phyloP scores from a whole-genome alignment of 495 filamentous ascomycete species.

The Penicillium mononematosum region DNA sequence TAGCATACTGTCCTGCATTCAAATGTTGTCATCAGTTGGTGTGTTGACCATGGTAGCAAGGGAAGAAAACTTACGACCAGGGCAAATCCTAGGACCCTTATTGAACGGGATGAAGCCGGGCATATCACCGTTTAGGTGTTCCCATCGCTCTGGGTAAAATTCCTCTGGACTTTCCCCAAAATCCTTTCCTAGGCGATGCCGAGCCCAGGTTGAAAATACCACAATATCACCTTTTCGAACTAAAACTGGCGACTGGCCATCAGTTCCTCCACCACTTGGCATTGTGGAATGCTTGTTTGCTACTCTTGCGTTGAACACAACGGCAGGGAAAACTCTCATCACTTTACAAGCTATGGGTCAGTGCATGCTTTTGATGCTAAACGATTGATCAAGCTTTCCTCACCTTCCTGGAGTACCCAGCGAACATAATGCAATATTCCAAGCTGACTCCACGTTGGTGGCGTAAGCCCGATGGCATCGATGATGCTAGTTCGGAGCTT shows the following conservation, averaged over 20 bases:
- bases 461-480: conserved; percentile 9
- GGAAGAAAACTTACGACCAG: conserved; percentile 20
- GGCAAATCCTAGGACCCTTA: conserved; percentile 19
- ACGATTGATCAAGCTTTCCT: background rate
- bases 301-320: background rate
- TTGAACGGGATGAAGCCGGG: conserved; percentile 24
- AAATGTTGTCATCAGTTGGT: background rate
- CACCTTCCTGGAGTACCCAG: conserved; percentile 20
- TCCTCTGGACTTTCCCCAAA: conserved; percentile 14
- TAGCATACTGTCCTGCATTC: conserved; percentile 16
- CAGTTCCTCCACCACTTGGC: conserved; percentile 5
- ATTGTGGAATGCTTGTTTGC: conserved; percentile 10
- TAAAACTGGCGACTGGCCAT: conserved; percentile 8
- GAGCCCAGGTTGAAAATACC: conserved; percentile 17
- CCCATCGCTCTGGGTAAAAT: conserved; percentile 24
- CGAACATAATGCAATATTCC: conserved; percentile 17
- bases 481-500: conserved; percentile 20
- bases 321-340: conserved; percentile 1
- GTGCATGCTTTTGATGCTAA: background rate
- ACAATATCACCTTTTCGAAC: conserved; percentile 17
- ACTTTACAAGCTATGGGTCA: background rate
- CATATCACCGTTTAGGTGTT: conserved; percentile 13
- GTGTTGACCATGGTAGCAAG: background rate
- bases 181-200: conserved; percentile 17
- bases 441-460: conserved; percentile 21